Evolutionary conservation across 2,329 filamentous ascomycete genomes (phyloP).

Genomic region (Hirsutella rhossiliensis): DNA sequence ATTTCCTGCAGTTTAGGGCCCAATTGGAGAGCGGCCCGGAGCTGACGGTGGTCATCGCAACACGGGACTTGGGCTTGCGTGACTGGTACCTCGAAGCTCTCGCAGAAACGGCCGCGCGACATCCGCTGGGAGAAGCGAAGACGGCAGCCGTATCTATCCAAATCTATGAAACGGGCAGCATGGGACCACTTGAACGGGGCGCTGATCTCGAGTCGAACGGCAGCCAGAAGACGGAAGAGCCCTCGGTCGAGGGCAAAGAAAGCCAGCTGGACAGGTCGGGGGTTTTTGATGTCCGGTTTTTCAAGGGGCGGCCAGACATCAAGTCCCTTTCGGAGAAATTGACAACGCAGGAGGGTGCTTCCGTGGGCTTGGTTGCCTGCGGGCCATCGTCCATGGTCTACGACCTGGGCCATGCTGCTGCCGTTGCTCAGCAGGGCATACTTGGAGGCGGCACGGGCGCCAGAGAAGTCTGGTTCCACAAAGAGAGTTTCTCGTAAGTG

Average conservation of each 20-base stretch:
- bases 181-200: too few relatives aligned
- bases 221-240: not conserved
- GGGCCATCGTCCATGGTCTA: conserved; percentile 12
- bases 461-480: conserved; percentile 12
- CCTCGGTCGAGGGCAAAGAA: not conserved
- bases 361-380: conserved; percentile 11
- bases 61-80: conserved; percentile 14
- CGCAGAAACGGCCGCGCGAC: conserved; percentile 5
- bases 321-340: conserved; percentile 1
- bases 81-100: conserved; percentile 15
- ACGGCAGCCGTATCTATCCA: too few relatives aligned
- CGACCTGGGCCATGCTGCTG: conserved; percentile 8
- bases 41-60: conserved; percentile 14
- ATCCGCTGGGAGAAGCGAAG: too few relatives aligned
- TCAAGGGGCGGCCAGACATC: conserved; percentile 8
- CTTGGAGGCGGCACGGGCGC: conserved; percentile 4
- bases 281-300: conserved; percentile 3
- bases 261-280: not conserved
- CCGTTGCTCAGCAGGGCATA: conserved; percentile 9
- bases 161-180: too few relatives aligned
- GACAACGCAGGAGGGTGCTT: not conserved
- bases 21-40: conserved; percentile 3
- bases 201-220: not conserved
- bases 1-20: conserved; percentile 8
- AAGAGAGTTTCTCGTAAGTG: not conserved